Base-by-base conservation (phyloP, 805 yeast species). In the Candida silvicultrix region DNA sequence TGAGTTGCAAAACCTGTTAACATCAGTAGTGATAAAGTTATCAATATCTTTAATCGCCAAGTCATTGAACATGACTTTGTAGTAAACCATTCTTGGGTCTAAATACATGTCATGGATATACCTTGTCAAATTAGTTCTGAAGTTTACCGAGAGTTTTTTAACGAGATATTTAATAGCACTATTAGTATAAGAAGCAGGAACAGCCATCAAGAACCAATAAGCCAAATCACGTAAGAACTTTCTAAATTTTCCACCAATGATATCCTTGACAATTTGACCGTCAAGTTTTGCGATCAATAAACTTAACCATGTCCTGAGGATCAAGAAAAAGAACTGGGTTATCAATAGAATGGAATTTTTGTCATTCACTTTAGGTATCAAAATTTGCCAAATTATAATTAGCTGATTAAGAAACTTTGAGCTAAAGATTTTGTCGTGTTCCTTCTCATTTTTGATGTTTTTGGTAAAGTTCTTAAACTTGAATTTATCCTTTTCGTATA, bases 101-200 rank as follows among this genome's bases (percentile, higher is more conserved):
- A 90, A 69, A 63, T 90, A 90, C 64, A 90, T 73, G 59, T 90
- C 97, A 66, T 90, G 97, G 54, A 90, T 78, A 63, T 90, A 90
- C 54, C 97, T 77, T 34, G 84, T 80, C 55, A 90, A 71, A 52
- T 83, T 83, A 2, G 94, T 83, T 70, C 97, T 79, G 70, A 90
- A 90, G 56, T 86, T 87, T 45, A 89, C 72, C 12, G 95, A 80
- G 48, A 90, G 68, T 55, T 87, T 75, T 57, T 83, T 78, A 45
- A 89, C 86, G 54, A 90, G 67, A 57, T 77, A 87, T 60, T 85
- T 86, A 60, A 90, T 90, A 47, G 92, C 89, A 41, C 96, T 85
- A 64, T 90, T 90, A 29, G 96, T 85, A 63, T 88, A 90, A 3
- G 94, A 82, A 0, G 97, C 95, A 2, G 98, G 98, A 50, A 90